Conservation (phyloP, 2,329 filamentous ascomycete species). For the Monilinia fructigena region DNA sequence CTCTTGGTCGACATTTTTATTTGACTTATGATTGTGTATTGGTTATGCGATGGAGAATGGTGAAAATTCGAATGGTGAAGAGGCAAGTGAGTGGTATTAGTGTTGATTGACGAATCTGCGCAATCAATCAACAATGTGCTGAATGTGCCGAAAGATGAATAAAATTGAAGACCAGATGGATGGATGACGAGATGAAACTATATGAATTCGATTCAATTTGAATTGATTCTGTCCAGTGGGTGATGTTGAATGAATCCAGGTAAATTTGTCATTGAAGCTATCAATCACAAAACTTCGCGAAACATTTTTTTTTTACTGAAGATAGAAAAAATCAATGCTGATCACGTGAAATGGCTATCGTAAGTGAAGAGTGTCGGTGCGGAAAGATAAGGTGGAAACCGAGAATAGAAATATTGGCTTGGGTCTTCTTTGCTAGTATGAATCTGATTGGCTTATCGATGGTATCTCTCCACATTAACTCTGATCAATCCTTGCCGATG, state of each 20-base stretch:
- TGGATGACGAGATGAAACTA: neutral
- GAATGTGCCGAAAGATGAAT: neutral
- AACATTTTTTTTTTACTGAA: slow-evolving; percentile 21
- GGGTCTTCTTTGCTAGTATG: neutral
- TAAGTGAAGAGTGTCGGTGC: slow-evolving; percentile 1
- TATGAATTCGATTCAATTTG: neutral
- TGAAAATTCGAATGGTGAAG: neutral
- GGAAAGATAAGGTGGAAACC: neutral
- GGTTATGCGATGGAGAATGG: neutral
- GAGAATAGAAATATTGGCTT: slow-evolving; percentile 12
- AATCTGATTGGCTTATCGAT: neutral
- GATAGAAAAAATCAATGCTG: slow-evolving; percentile 18
- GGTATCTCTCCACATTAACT: neutral
- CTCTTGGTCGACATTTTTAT: slow-evolving; percentile 57
- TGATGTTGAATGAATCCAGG: slow-evolving; percentile 17
- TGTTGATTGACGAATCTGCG: neutral
- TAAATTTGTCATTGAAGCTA: slow-evolving; percentile 12
- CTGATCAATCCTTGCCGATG: neutral
- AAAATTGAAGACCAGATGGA: neutral
- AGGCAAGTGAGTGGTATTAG: neutral
- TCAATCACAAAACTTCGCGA: slow-evolving; percentile 14
- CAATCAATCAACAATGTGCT: neutral
- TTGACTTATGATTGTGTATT: neutral
- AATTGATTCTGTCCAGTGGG: neutral
- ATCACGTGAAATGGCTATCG: slow-evolving; percentile 12